Evolutionary conservation across 495 filamentous ascomycete genomes (phyloP).

Genomic region (Collariella sp.): DNA sequence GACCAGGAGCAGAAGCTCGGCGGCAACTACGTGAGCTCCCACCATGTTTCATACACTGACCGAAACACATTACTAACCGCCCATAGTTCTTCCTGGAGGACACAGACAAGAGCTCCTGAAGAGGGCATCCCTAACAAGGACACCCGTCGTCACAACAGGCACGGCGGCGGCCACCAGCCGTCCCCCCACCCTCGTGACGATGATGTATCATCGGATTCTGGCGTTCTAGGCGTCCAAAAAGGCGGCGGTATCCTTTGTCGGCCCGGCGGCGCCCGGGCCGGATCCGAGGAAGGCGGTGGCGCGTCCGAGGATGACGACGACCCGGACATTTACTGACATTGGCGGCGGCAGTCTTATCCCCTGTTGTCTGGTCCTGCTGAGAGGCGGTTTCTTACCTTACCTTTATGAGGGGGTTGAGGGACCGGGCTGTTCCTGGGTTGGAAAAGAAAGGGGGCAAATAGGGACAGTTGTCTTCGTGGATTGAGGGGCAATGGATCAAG

Average conservation of each 20-base stretch:
- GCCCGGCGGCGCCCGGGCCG: conserved; percentile 26
- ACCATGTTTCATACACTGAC: background rate
- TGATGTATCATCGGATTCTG: conserved; percentile 35
- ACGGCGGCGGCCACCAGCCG: conserved; percentile 21
- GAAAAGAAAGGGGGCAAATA: background rate
- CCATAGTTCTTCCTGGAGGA: conserved; percentile 84
- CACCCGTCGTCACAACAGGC: conserved; percentile 27
- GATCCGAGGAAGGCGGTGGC: conserved; percentile 29
- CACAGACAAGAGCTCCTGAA: conserved; percentile 57
- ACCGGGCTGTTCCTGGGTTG: background rate
- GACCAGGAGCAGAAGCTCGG: conserved; percentile 93
- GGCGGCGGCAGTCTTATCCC: conserved; percentile 43
- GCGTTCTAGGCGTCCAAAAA: conserved; percentile 40
- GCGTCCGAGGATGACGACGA: conserved; percentile 37
- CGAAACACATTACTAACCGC: conserved; percentile 11
- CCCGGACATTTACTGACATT: conserved; percentile 34
- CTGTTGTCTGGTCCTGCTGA: conserved; percentile 47
- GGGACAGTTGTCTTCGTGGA: conserved; percentile 26
- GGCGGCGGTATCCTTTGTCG: conserved; percentile 17
- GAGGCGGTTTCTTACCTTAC: conserved; percentile 1
- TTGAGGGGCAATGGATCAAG: conserved; percentile 42
- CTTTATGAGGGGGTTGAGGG: background rate
- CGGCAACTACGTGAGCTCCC: conserved; percentile 75
- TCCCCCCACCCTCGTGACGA: conserved; percentile 21
- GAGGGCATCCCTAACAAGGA: conserved; percentile 34